Evolutionary conservation across 345 rosid genomes (phyloP), one percentile per base, ranked within the genome.

Genomic region (Brassica rapa): DNA sequence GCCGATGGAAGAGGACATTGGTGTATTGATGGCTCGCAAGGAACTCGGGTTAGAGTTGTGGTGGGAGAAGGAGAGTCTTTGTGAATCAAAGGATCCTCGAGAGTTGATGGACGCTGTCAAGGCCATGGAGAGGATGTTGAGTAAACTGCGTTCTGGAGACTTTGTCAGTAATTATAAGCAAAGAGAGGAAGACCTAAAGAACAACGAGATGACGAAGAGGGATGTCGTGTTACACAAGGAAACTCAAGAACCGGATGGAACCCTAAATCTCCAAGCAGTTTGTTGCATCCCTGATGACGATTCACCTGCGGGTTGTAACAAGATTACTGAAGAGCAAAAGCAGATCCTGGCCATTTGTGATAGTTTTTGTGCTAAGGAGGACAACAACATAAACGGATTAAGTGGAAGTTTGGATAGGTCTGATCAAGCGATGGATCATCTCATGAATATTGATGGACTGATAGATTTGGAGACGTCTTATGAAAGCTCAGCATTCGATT

Each of bases 31-130:
- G 56, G 56, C 56, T 5, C 56, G 56, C 15, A 49, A 49, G 56
- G 56, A 49, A 5, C 19, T 49, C n/a, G 56, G 56, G 56, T n/a
- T 49, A 4, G 56, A 49, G 56, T 14, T 5, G 5, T 49, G 56
- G 56, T 49, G 56, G 56, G 56, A 49, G 56, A 49, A 49, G n/a
- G 56, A 49, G 56, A 49, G 56, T 49, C 56, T 49, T n/a, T n/a
- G 8, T 4, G 5, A 4, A 0, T 49, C 56, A 0, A 5, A 49
- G 19, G 6, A 49, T 49, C 56, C 1, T 14, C 56, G 0, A 49
- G 56, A 49, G 1, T 49, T 49, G 56, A 49, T 49, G 56, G 56
- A 49, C 0, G 56, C 56, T 0, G 5, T 49, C 2, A 49, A 14
- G 0, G 19, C 56, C 1, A 49, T 49, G 19, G 56, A 49, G 8